Percentiles rank a stretch among this genome's conserved stretches.
phyloP scores from a whole-genome alignment of 2,329 filamentous ascomycete genomes.

The Trichoderma sp. region DNA sequence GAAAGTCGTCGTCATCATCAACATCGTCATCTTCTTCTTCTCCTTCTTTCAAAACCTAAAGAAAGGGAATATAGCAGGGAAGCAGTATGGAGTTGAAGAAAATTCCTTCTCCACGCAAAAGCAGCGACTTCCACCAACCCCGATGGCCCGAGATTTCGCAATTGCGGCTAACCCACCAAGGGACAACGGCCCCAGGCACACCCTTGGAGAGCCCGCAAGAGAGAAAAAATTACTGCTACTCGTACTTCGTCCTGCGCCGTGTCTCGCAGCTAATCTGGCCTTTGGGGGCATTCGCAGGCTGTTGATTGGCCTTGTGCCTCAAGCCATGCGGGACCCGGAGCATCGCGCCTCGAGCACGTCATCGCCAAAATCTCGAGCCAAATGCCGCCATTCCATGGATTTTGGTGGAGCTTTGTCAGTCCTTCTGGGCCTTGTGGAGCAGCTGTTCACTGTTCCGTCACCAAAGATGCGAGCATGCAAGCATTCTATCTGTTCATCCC shows the following conservation, averaged over 20 bases:
- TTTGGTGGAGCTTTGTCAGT: not conserved
- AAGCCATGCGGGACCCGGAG: constrained; percentile 26
- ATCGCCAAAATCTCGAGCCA: constrained; percentile 26
- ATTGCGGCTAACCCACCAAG: constrained; percentile 18
- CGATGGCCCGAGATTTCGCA: constrained; percentile 26
- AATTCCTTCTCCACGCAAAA: not conserved
- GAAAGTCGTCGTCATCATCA: not conserved
- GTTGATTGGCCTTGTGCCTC: constrained; percentile 31
- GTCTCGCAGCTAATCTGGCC: not conserved
- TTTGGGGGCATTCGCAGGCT: not conserved
- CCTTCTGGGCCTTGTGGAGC: constrained; percentile 6
- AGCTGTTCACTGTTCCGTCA: not conserved
- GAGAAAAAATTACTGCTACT: not conserved
- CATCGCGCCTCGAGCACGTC: constrained; percentile 39
- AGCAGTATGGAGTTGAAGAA: not conserved
- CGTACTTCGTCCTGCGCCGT: not conserved
- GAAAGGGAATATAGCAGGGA: not conserved
- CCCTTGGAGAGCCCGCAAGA: not conserved
- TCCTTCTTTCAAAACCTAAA: not conserved
- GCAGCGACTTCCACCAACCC: constrained; percentile 21
- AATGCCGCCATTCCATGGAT: constrained; percentile 16
- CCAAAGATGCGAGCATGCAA: not conserved
- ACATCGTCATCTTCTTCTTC: not conserved
- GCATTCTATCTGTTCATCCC: not conserved
- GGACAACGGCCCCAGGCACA: not conserved